Percentiles rank a stretch among this genome's conserved stretches.
phyloP scores from a whole-genome alignment of 75 land plant genomes.

The Pseudotsuga menziesii region DNA sequence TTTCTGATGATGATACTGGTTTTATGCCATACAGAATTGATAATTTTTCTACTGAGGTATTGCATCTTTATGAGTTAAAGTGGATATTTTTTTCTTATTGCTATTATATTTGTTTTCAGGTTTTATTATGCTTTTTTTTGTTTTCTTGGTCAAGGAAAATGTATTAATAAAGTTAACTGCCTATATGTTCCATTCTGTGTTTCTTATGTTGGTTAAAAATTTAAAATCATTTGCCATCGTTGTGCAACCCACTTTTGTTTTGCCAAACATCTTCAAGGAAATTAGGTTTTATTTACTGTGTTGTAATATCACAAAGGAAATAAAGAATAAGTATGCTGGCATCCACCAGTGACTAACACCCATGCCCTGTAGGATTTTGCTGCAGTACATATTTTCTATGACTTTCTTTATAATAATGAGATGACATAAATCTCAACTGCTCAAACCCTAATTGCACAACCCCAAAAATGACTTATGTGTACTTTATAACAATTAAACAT shows the following conservation, averaged over 20 bases:
- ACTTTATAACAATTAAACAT: too few species aligned
- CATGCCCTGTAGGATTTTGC: too few species aligned
- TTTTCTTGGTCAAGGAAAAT: too few species aligned
- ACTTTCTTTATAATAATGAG: too few species aligned
- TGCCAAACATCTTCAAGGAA: not conserved
- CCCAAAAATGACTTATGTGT: too few species aligned
- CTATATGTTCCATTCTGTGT: not conserved
- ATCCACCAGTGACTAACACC: too few species aligned
- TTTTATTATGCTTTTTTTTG: not conserved
- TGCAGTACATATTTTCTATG: too few species aligned
- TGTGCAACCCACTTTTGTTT: not conserved
- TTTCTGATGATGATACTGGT: constrained; percentile 92
- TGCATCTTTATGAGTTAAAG: not conserved
- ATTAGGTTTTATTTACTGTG: not conserved
- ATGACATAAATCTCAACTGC: too few species aligned
- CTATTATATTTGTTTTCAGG: not conserved
- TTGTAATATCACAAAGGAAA: too few species aligned
- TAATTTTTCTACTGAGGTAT: constrained; percentile 92
- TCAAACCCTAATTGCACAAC: too few species aligned
- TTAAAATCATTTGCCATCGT: not conserved
- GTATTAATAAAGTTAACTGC: too few species aligned
- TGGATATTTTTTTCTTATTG: not conserved
- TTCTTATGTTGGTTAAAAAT: not conserved
- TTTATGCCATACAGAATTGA: constrained; percentile 98
- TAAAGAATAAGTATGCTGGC: too few species aligned